Base-by-base conservation (phyloP, 2,329 filamentous ascomycete genomes). In the Arachnopeziza araneosa region DNA sequence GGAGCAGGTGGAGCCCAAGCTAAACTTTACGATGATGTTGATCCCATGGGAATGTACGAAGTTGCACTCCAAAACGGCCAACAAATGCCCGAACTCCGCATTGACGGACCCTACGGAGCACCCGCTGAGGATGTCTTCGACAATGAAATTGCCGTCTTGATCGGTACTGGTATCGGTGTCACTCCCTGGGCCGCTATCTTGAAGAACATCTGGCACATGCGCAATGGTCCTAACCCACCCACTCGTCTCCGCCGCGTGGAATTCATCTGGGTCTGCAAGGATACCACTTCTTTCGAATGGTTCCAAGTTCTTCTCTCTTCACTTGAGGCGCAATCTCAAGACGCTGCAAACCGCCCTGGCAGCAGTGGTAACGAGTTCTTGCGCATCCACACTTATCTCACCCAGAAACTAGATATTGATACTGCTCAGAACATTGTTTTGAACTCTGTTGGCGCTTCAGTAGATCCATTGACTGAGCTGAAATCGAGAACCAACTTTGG, bases 221-320 rank as follows among this genome's bases (percentile, higher is more conserved):
- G 95, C 64, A 88, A 95, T 65, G 85, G 88, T 19, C 93, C 93
- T 8, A 95, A 97, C 78, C 91, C 93, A 24, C 93, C 93, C 1
- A 86, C 85, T 55, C 90, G 93, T 71, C 87, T 99, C 53, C 90
- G 92, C 61, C 89, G 95, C 74, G 93, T 99, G 32, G 95, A 99
- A 75, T 99, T 99, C 76, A 96, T 99, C 79, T 99, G 95, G 95
- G 88, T 98, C 56, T 97, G 93, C 83, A 95, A 90, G 75, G 93
- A 97, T 71, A 96, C 93, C 0, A 89, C 85, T 36, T 96, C 93
- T 0, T 99, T 99, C 71, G 95, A 98, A 77, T 99, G 95, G 95
- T 98, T 99, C 80, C 95, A 99, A 74, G 92, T 90, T 1, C 85
- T 99, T 0, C 83, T 99, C 19, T 90, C 90, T 0, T 96, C 91